Conservation (phyloP, 2,329 filamentous ascomycete genomes). For the Exophiala calicioides region DNA sequence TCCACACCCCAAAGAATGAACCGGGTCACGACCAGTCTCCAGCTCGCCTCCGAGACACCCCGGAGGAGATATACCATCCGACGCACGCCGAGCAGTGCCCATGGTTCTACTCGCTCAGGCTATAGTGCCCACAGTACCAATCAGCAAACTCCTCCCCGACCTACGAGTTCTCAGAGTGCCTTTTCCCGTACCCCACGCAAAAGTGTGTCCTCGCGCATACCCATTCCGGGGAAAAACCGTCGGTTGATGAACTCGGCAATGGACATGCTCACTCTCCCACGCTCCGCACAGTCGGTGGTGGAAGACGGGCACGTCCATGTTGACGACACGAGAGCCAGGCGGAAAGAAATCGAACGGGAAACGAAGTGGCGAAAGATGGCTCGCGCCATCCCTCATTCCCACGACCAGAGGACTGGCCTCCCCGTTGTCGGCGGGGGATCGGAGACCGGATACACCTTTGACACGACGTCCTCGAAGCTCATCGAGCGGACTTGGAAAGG, state of each 20-base stretch:
- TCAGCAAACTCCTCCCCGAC: slow-evolving; percentile 37
- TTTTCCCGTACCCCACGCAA: slow-evolving; percentile 43
- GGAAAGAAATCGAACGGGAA: slow-evolving; percentile 62
- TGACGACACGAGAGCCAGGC: slow-evolving; percentile 25
- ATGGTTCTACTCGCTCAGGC: slow-evolving; percentile 44
- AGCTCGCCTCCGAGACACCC: slow-evolving; percentile 58
- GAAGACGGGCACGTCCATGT: slow-evolving; percentile 45
- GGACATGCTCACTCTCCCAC: slow-evolving; percentile 63
- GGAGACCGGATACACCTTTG: slow-evolving; percentile 67
- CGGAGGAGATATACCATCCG: slow-evolving; percentile 55
- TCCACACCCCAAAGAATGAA: slow-evolving; percentile 49
- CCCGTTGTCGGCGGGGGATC: slow-evolving; percentile 49
- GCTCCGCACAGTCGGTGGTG: slow-evolving; percentile 41
- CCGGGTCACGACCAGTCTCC: slow-evolving; percentile 61
- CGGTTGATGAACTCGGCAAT: slow-evolving; percentile 60
- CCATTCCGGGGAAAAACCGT: slow-evolving; percentile 43
- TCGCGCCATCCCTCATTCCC: slow-evolving; percentile 45
- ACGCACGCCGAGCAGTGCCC: slow-evolving; percentile 50
- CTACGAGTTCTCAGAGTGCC: slow-evolving; percentile 39
- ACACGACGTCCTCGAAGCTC: slow-evolving; percentile 77
- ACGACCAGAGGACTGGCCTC: slow-evolving; percentile 33
- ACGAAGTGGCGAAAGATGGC: slow-evolving; percentile 72
- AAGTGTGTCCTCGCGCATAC: slow-evolving; percentile 53
- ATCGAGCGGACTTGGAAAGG: slow-evolving; percentile 96
- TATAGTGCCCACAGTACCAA: slow-evolving; percentile 32